phyloP scores from a whole-genome alignment of 176 grass and related monocot genomes.

The Ampelocalamus luodianensis region DNA sequence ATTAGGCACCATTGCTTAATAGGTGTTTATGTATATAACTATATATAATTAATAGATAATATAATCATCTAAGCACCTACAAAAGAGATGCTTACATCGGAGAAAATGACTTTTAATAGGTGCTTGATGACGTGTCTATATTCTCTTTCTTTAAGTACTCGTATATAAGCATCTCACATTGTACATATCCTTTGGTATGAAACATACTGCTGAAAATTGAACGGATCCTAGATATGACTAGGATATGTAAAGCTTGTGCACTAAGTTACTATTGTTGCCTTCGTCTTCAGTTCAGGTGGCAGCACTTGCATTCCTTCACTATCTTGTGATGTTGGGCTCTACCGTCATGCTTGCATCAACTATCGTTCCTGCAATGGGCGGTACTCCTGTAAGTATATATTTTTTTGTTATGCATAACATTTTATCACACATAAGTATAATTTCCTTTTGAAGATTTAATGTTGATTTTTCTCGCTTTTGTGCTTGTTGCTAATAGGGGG shows the following conservation, averaged over 20 bases:
- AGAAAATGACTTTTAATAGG: too few species aligned
- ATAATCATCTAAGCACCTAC: too few species aligned
- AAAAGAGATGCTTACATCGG: too few species aligned
- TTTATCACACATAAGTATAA: neutral
- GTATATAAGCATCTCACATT: too few species aligned
- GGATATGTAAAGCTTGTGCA: conserved; percentile 31
- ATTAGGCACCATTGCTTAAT: too few species aligned
- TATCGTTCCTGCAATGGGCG: conserved; percentile 94
- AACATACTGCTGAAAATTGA: conserved; percentile 21
- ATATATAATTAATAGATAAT: too few species aligned
- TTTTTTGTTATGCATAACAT: conserved; percentile 6
- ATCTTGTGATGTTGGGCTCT: conserved; percentile 92
- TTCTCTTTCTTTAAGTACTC: too few species aligned
- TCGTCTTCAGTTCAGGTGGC: conserved; percentile 75
- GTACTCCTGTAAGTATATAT: conserved; percentile 62
- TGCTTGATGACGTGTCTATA: too few species aligned
- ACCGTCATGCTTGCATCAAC: conserved; percentile 79
- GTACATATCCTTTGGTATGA: neutral
- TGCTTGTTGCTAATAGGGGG: conserved; percentile 59
- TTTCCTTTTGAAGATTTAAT: conserved; percentile 41
- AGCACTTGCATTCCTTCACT: conserved; percentile 87
- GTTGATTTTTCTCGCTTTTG: conserved; percentile 24
- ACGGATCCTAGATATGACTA: conserved; percentile 21
- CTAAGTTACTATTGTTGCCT: conserved; percentile 7
- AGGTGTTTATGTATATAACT: too few species aligned